phyloP scores from a whole-genome alignment of 2,329 filamentous ascomycete genomes.

The Botrytis aclada region DNA sequence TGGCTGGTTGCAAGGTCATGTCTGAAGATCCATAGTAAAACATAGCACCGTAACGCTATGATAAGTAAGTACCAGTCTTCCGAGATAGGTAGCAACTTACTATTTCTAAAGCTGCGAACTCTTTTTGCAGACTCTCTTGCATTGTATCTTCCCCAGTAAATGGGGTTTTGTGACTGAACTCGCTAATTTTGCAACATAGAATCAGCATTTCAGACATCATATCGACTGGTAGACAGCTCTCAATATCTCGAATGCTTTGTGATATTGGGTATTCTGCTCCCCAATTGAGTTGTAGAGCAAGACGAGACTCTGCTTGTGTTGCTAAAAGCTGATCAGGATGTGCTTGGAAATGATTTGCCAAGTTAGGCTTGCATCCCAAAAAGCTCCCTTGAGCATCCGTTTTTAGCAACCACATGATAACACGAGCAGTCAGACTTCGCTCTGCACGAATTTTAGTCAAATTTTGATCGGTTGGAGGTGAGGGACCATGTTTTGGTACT shows the following conservation, averaged over 20 bases:
- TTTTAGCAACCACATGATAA: slow-evolving; percentile 23
- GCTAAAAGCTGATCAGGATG: slow-evolving; percentile 6
- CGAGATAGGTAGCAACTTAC: background rate
- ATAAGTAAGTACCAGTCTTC: background rate
- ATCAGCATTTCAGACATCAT: slow-evolving; percentile 24
- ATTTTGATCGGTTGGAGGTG: background rate
- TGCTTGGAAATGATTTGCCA: slow-evolving; percentile 20
- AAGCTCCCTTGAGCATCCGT: slow-evolving; percentile 24
- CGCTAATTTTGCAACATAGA: slow-evolving; percentile 15
- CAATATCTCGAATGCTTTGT: slow-evolving; percentile 24
- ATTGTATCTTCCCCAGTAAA: background rate
- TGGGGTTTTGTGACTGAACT: background rate
- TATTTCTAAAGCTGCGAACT: background rate
- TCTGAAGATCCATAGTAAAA: slow-evolving; percentile 23
- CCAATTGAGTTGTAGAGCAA: slow-evolving; percentile 24
- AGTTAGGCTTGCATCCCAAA: slow-evolving; percentile 20
- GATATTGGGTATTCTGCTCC: slow-evolving; percentile 22
- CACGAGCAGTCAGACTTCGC: slow-evolving; percentile 20
- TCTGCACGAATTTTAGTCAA: background rate
- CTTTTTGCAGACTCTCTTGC: background rate
- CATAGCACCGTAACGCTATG: background rate
- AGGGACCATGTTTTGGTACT: background rate
- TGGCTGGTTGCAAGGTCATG: slow-evolving; percentile 22
- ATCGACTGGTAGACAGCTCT: slow-evolving; percentile 22
- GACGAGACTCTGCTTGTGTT: slow-evolving; percentile 18